Evolutionary conservation across 306 rosid species (phyloP), one percentile per base, ranked within the genome.

Genomic region (Quercus robur): DNA sequence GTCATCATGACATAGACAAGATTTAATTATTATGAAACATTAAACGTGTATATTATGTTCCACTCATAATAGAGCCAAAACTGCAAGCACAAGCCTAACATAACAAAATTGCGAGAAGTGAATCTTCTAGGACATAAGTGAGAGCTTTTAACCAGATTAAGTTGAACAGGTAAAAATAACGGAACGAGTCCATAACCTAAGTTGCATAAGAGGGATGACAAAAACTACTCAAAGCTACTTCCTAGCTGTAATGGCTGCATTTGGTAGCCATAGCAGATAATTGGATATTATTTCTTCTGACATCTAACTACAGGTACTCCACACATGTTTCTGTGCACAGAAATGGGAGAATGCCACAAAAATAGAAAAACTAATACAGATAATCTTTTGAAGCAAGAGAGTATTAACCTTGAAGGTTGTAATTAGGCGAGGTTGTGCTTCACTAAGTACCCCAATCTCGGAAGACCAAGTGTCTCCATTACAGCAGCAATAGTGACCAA

Each of bases 381-480:
- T 1, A 70, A 5, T 17, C 63, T 54, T 70, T 68, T 28, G 71
- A 73, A 35, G 77, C 70, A 81, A 63, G 61, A 71, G 57, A 82
- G 23, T 56, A 76, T 62, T 83, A 75, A 93, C 98, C 99, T 93
- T 93, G 80, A 95, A 90, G 77, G 91, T 93, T 71, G 99, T 91
- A 75, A 95, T 93, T 59, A 95, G 80, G 57, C 92, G 90, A 78
- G 98, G 99, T 18, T 82, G 90, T 12, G 88, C 95, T 51, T 91
- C 87, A 70, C 99, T 90, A 6, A 95, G 97, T 69, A 95, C 74
- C 68, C 98, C 99, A 71, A 95, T 87, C 86, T 95, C 99, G 51
- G 99, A 95, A 75, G 98, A 93, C 99, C 99, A 95, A 17, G 99
- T 95, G 72, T 95, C 99, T 51, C 99, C 98, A 76, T 93, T 95